Base-by-base conservation (phyloP, 2,329 filamentous ascomycete genomes). In the Ophiostoma fasciatum region DNA sequence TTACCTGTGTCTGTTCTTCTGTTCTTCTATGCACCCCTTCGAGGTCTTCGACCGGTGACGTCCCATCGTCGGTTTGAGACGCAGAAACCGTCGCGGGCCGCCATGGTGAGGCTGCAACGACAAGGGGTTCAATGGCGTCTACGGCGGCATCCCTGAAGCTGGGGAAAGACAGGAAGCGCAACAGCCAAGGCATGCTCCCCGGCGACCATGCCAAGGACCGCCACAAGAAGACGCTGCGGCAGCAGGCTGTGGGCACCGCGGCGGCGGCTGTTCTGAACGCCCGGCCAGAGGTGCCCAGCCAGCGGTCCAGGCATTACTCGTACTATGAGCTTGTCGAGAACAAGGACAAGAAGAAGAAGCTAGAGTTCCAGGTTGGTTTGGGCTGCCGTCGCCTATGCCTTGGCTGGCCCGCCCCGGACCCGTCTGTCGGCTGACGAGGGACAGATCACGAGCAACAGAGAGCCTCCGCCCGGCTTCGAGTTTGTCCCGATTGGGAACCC, bases 281-380 rank as follows among this genome's bases (percentile, higher is more conserved):
- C 2, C 42, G 48, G 14, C 52, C 42, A 17, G 48, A 50, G 29
- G 44, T 42, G 26, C 53, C 49, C 12, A 43, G 42, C 33, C 56
- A 63, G 25, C 68, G 62, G 41, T 55, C 62, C 29, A 73, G 73
- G 48, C 69, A 78, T 51, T 65, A 70, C 45, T 65, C 68, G 12
- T 76, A 74, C 48, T 74, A 73, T 47, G 73, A 78, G 52, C 63
- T 75, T 42, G 66, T 75, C 41, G 68, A 77, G 47, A 78, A 78
- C 48, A 64, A 64, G 39, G 67, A 77, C 44, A 72, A 68, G 50
- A 77, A 74, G 52, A 71, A 71, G 56, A 77, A 72, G 48, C 62
- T 78, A 34, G 71, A 78, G 49, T 66, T 67, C 43, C 46, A 74
- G 68, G 74, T 76, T 7, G 25, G 8, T 2, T 6, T 21, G 4